Percentiles rank a stretch among this genome's conserved stretches.
phyloP scores from a whole-genome alignment of 129 eudicot genomes.

The Tanacetum coccineum region DNA sequence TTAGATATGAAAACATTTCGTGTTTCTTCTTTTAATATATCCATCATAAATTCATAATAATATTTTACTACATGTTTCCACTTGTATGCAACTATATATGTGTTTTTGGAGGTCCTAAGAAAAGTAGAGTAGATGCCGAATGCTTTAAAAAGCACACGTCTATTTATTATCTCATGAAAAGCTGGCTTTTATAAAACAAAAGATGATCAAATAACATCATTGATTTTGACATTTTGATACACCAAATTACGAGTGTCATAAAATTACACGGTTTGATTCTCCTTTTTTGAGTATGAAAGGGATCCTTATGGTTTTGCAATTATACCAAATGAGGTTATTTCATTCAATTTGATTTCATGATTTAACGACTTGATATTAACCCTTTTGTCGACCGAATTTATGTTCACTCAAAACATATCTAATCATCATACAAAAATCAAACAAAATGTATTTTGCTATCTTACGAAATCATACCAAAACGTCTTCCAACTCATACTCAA shows the following conservation, averaged over 20 bases:
- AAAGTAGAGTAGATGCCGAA: background rate
- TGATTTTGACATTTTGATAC: background rate
- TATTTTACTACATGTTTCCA: no score
- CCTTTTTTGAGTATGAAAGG: background rate
- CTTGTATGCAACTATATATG: background rate
- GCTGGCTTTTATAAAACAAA: conserved; percentile 4
- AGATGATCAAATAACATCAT: background rate
- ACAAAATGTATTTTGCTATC: no score
- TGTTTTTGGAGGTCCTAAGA: conserved; percentile 4
- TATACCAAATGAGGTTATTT: background rate
- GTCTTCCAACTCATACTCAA: no score
- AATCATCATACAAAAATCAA: no score
- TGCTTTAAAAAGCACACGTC: conserved; percentile 2
- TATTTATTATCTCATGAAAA: background rate
- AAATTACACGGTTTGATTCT: conserved; percentile 8
- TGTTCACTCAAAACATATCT: no score
- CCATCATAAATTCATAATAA: no score
- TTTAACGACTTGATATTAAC: background rate
- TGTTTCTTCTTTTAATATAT: no score
- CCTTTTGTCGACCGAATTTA: background rate
- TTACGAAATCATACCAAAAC: no score
- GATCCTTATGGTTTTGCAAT: background rate
- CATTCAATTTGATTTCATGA: conserved; percentile 1
- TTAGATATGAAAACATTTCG: no score
- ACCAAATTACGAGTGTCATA: background rate